A percentile compares a stretch with the other conserved stretches of the same genome.
These are phyloP conservation scores for Tolypocladium album DNA, from an alignment of 2,329 filamentous ascomycete genomes.

Conservation along the genomic window DNA sequence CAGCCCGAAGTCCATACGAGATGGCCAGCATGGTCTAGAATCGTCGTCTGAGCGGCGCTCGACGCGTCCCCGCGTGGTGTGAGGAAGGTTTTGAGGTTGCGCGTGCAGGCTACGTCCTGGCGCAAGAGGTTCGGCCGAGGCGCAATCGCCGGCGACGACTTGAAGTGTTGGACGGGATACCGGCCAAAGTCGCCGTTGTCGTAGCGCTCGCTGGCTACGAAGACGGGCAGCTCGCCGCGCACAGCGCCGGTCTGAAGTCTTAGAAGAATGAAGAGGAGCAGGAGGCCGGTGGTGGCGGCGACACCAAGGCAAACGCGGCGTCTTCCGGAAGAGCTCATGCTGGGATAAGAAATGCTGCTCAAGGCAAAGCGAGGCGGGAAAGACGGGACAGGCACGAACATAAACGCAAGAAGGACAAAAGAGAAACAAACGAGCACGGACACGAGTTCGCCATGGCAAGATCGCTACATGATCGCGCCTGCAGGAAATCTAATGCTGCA, in stretches of 20 bases:
- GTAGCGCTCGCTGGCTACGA: slow-evolving; percentile 8
- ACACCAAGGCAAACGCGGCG: neutral
- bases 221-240: slow-evolving; percentile 1
- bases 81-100: slow-evolving; percentile 20
- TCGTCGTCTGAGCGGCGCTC: slow-evolving; percentile 23
- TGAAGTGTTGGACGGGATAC: slow-evolving; percentile 13
- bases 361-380: neutral
- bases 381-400: neutral
- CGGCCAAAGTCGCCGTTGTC: slow-evolving; percentile 12
- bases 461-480: neutral
- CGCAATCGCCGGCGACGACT: neutral
- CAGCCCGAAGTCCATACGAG: slow-evolving; percentile 23
- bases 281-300: slow-evolving; percentile 1
- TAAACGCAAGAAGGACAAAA: neutral
- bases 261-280: neutral
- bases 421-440: neutral
- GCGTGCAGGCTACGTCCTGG: slow-evolving; percentile 17
- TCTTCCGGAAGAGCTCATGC: neutral
- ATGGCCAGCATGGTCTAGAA: slow-evolving; percentile 26
- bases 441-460: neutral
- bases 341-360: neutral
- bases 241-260: neutral
- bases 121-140: slow-evolving; percentile 19
- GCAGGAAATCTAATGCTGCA: neutral
- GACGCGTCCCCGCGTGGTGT: slow-evolving; percentile 15